phyloP scores from a whole-genome alignment of 768 basidiomycete species.

The Kwoniella bestiolae region DNA sequence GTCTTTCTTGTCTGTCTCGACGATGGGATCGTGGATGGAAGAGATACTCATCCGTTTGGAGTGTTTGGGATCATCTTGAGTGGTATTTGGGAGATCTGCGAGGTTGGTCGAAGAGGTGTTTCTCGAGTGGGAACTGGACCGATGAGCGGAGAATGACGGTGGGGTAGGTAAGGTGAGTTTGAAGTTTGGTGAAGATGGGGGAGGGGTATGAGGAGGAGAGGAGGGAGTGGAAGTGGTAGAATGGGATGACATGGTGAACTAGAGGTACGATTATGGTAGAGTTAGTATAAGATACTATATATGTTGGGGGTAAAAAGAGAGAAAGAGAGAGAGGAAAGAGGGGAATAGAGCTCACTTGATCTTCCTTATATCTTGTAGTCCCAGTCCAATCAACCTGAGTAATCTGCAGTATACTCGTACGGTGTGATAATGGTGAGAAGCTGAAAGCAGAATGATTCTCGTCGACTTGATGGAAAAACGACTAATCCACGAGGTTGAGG shows the following conservation, averaged over 20 bases:
- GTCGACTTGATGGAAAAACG: background rate
- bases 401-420: too few species aligned
- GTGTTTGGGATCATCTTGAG: background rate
- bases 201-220: conserved; percentile 4
- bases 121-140: conserved; percentile 9
- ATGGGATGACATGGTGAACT: conserved; percentile 4
- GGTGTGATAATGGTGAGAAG: background rate
- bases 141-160: conserved; percentile 41
- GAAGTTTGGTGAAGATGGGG: conserved; percentile 16
- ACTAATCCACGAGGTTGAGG: conserved; percentile 7
- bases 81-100: background rate
- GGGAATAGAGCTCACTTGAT: background rate
- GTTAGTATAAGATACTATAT: background rate
- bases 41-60: conserved; percentile 24
- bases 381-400: conserved; percentile 5
- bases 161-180: conserved; percentile 43
- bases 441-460: conserved; percentile 4
- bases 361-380: background rate
- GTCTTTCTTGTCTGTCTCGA: conserved; percentile 6
- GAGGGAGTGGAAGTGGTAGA: background rate
- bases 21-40: conserved; percentile 11
- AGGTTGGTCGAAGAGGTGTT: background rate
- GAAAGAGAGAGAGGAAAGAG: background rate
- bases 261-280: background rate
- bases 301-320: background rate